Conservation (phyloP, 495 filamentous ascomycete species). For the Talaromyces proteolyticus region DNA sequence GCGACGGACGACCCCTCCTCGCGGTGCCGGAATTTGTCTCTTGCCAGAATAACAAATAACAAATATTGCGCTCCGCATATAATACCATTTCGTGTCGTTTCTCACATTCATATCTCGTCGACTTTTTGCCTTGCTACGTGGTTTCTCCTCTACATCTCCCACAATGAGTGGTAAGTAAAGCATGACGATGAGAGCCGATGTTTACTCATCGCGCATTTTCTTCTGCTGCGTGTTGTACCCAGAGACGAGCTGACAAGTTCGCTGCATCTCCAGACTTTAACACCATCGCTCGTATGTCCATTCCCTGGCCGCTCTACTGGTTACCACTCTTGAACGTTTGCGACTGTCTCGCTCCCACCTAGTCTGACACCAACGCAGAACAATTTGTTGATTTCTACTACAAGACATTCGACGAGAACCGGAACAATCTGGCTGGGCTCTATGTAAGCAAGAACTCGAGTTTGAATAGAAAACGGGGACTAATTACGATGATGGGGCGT, state of each 20-base stretch:
- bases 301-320: neutral
- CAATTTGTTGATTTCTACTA: conserved; percentile 90
- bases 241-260: conserved; percentile 13
- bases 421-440: conserved; percentile 55
- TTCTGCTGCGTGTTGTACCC: neutral
- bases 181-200: neutral
- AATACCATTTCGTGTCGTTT: neutral
- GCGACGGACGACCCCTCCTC: too few species aligned
- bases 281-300: conserved; percentile 48
- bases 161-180: conserved; percentile 40
- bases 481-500: neutral
- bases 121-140: conserved; percentile 4
- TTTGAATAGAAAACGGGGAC: neutral
- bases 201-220: neutral
- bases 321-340: neutral
- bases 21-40: too few species aligned
- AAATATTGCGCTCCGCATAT: neutral
- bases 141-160: conserved; percentile 8
- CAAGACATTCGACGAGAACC: conserved; percentile 68
- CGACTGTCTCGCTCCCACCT: neutral
- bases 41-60: too few species aligned
- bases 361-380: conserved; percentile 37
- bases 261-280: conserved; percentile 37
- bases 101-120: too few species aligned
- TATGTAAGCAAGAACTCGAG: conserved; percentile 54